Percentiles rank a stretch among this genome's conserved stretches.
phyloP scores from a whole-genome alignment of 2,329 filamentous ascomycete genomes.

The Pyricularia pennisetigena region DNA sequence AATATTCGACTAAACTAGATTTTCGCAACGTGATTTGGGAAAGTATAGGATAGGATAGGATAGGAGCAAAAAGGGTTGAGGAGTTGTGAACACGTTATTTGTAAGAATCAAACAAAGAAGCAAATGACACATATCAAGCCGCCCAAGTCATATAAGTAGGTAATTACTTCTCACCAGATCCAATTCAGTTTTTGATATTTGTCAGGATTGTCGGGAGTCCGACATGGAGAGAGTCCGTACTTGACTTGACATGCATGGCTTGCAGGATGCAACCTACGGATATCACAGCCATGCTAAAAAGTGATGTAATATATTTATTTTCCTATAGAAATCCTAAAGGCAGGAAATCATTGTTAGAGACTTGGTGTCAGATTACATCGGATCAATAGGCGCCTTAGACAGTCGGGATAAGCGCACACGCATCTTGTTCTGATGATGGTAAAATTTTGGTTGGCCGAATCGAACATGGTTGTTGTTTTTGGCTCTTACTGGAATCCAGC shows the following conservation, averaged over 20 bases:
- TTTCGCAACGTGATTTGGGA: background rate
- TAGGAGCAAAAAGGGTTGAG: background rate
- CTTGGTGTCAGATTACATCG: background rate
- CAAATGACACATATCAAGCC: background rate
- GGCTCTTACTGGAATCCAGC: background rate
- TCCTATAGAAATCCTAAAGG: background rate
- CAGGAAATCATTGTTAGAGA: background rate
- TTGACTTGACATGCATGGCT: background rate
- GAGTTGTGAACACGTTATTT: background rate
- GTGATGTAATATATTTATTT: background rate
- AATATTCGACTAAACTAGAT: background rate
- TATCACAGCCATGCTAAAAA: background rate
- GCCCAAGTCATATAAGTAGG: background rate
- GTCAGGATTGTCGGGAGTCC: constrained; percentile 2
- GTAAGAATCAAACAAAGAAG: background rate
- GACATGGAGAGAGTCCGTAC: constrained; percentile 4
- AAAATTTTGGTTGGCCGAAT: background rate
- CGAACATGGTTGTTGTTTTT: background rate
- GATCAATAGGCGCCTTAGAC: too few relatives aligned
- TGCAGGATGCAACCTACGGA: background rate
- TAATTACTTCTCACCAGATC: background rate
- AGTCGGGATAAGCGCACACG: too few relatives aligned
- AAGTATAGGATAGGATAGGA: background rate
- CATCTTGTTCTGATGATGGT: too few relatives aligned
- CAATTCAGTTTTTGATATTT: background rate